Conservation (phyloP, 2,329 filamentous ascomycete species). For the Neophaeococcomyces mojaviensis region DNA sequence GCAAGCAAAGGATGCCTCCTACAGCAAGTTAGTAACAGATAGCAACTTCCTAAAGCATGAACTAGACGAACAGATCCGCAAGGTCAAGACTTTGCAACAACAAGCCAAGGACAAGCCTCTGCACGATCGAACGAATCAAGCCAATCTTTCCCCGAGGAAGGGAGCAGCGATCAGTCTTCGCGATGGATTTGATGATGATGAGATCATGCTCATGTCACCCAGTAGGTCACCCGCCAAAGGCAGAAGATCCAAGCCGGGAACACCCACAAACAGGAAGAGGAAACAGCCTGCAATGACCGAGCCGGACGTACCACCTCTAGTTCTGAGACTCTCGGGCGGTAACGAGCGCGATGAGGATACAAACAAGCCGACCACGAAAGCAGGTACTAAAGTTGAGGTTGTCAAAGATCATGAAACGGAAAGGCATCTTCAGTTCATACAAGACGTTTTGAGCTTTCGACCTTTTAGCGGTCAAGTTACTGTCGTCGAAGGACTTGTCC, state of each 20-base stretch:
- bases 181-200: constrained; percentile 58
- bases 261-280: constrained; percentile 53
- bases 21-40: constrained; percentile 50
- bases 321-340: constrained; percentile 26
- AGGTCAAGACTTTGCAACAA: constrained; percentile 35
- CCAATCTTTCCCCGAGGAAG: constrained; percentile 44
- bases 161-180: constrained; percentile 38
- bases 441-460: constrained; percentile 50
- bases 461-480: constrained; percentile 40
- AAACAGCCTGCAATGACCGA: constrained; percentile 27
- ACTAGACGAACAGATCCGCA: constrained; percentile 47
- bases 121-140: constrained; percentile 28
- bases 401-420: constrained; percentile 21
- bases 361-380: constrained; percentile 24
- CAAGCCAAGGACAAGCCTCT: constrained; percentile 28
- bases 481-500: constrained; percentile 48
- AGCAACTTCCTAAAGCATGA: constrained; percentile 56
- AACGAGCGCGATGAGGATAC: constrained; percentile 19
- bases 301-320: constrained; percentile 37
- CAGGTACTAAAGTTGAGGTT: constrained; percentile 9
- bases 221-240: constrained; percentile 40
- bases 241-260: constrained; percentile 39
- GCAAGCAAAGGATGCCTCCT: constrained; percentile 46
- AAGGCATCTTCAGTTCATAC: constrained; percentile 37
- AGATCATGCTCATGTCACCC: constrained; percentile 50